Evolutionary conservation across 495 filamentous ascomycete species (phyloP), one percentile per base, ranked within the genome.

Genomic region (Pseudoneurospora amorphoporcata): DNA sequence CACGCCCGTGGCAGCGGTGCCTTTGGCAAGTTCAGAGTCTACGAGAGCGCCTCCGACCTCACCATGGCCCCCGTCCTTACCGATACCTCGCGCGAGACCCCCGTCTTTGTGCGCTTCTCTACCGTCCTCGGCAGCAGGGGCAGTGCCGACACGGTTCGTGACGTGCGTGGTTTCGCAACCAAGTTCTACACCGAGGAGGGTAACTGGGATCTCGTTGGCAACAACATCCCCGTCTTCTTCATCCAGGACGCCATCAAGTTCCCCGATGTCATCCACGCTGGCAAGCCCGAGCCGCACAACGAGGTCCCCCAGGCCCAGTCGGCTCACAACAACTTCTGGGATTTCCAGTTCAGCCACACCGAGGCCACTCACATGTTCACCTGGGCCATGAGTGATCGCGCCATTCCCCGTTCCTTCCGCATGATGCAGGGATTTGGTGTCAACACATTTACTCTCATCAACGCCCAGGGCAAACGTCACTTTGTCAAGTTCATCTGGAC

Each of bases 341-440:
- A 90, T 77, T 87, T 90, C 73, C 81, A 84, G 73, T 89, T 79
- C 74, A 81, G 91, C 73, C 90, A 93, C 76, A 77, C 87, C 2
- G 93, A 96, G 80, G 85, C 92, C 1, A 94, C 92, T 0, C 92
- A 96, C 77, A 95, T 94, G 92, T 92, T 90, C 73, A 88, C 91
- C 81, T 94, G 92, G 92, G 84, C 90, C 69, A 91, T 92, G 90
- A 90, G 87, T 53, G 93, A 96, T 77, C 87, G 92, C 14, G 88
- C 85, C 39, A 95, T 95, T 70, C 94, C 94, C 23, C 87, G 92
- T 5, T 94, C 91, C 3, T 93, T 84, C 76, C 90, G 92, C 12
- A 95, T 95, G 92, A 95, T 96, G 91, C 91, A 96, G 77, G 94
- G 94, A 0, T 96, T 95, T 73, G 93, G 94, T 58, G 93, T 96